These are phyloP conservation scores for Alternaria sp. DNA, from an alignment of 2,329 filamentous ascomycete species.

Conservation along the genomic window DNA sequence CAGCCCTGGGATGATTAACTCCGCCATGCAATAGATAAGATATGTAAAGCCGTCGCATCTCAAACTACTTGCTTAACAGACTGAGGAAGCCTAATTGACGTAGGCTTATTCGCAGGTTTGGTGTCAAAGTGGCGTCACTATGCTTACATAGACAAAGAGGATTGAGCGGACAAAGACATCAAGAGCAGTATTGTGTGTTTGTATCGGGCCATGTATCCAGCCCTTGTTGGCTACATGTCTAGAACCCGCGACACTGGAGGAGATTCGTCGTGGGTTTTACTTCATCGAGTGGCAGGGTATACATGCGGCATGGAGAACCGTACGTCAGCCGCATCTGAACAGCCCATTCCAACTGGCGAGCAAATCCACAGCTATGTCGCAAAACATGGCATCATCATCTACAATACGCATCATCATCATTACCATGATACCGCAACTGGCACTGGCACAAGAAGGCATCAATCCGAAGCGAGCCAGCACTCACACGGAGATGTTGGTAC, in stretches of 20 bases:
- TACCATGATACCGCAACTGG: not conserved
- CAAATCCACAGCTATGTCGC: not conserved
- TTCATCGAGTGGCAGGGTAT: not conserved
- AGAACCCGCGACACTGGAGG: not conserved
- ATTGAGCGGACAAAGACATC: not conserved
- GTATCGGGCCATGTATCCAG: not conserved
- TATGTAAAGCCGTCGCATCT: not conserved
- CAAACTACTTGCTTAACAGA: not conserved
- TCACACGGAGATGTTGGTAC: not conserved
- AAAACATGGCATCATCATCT: not conserved
- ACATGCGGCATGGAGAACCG: not conserved
- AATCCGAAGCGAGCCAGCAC: not conserved
- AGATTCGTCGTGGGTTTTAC: not conserved
- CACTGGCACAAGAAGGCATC: not conserved
- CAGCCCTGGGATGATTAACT: not conserved
- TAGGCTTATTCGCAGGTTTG: not conserved
- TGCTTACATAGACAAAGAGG: not conserved
- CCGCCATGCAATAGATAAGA: not conserved
- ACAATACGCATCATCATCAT: not conserved
- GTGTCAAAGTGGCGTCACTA: not conserved
- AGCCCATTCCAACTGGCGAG: not conserved
- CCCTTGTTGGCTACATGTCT: not conserved
- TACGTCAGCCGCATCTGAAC: not conserved
- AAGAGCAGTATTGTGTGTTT: not conserved
- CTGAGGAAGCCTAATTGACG: not conserved